Conservation (phyloP, 176 grass and related monocot genomes). For the Eremochloa ophiuroides region DNA sequence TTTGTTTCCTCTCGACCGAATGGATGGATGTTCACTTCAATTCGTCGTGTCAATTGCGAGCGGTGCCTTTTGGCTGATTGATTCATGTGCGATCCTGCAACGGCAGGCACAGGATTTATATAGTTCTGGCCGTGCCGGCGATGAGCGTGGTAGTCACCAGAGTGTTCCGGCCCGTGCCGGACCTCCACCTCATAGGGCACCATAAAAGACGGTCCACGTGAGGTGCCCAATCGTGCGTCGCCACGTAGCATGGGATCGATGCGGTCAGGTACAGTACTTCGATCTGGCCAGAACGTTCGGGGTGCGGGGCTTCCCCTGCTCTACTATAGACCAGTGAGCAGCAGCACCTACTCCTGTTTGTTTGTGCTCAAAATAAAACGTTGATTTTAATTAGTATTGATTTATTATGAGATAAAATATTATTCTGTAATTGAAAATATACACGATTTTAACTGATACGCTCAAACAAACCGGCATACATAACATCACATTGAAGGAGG, state of each 20-base stretch:
- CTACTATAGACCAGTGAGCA: too few relatives aligned
- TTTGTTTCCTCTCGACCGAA: not conserved
- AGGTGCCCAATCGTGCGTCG: not conserved
- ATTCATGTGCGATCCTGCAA: not conserved
- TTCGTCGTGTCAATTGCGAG: not conserved
- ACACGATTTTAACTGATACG: too few relatives aligned
- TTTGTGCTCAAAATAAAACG: too few relatives aligned
- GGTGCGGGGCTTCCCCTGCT: too few relatives aligned
- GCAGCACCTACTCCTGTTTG: too few relatives aligned
- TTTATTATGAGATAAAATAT: too few relatives aligned
- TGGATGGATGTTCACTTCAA: not conserved
- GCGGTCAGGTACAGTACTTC: not conserved
- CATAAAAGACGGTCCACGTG: not conserved
- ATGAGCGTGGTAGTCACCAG: conserved; percentile 13
- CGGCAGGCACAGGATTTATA: not conserved
- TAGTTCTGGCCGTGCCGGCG: not conserved
- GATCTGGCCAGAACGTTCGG: too few relatives aligned
- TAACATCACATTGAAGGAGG: too few relatives aligned
- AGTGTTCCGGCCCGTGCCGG: conserved; percentile 28
- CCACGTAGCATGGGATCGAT: conserved; percentile 4
- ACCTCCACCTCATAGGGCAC: not conserved
- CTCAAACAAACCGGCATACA: too few relatives aligned
- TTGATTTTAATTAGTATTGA: too few relatives aligned
- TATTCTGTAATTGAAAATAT: too few relatives aligned
- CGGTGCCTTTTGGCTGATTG: not conserved